A percentile compares a stretch with the other conserved stretches of the same genome.
These are phyloP conservation scores for Vitis riparia DNA, from an alignment of 164 flowering plant species.

Conservation along the genomic window DNA sequence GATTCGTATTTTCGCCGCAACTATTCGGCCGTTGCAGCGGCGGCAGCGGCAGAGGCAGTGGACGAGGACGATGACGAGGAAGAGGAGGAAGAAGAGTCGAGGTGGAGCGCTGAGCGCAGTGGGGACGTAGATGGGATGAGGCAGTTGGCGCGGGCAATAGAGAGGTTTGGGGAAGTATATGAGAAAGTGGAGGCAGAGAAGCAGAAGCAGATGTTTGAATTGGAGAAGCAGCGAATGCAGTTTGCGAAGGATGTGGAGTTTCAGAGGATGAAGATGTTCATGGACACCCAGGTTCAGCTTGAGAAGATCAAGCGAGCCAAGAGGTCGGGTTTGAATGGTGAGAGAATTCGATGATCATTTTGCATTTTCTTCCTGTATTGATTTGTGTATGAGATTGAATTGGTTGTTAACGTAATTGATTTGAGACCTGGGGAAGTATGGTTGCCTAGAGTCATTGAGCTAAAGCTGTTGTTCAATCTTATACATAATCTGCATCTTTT, in stretches of 20 bases:
- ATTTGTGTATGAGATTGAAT: too few relatives aligned
- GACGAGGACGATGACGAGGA: constrained; percentile 29
- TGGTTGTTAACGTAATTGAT: too few relatives aligned
- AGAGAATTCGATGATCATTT: constrained; percentile 13
- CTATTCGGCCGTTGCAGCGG: constrained; percentile 61
- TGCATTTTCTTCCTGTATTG: too few relatives aligned
- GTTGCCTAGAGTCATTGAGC: too few relatives aligned
- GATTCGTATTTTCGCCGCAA: constrained; percentile 46
- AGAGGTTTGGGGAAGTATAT: constrained; percentile 68
- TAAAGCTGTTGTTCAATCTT: too few relatives aligned
- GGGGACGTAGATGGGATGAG: constrained; percentile 40
- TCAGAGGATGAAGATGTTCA: constrained; percentile 80
- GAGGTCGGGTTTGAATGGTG: constrained; percentile 46
- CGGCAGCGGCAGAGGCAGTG: constrained; percentile 46
- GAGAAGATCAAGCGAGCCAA: constrained; percentile 71
- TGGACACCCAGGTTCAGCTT: constrained; percentile 82
- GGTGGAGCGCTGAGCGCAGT: constrained; percentile 17
- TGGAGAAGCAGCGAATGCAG: constrained; percentile 89
- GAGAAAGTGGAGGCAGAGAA: constrained; percentile 78
- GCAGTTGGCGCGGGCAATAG: constrained; percentile 67
- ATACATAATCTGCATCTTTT: too few relatives aligned
- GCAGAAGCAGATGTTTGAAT: constrained; percentile 69
- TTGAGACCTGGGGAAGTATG: too few relatives aligned
- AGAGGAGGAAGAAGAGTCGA: constrained; percentile 30
- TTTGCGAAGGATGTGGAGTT: constrained; percentile 72